Base-by-base conservation (phyloP, 495 filamentous ascomycete species). In the Xylaria cubensis region DNA sequence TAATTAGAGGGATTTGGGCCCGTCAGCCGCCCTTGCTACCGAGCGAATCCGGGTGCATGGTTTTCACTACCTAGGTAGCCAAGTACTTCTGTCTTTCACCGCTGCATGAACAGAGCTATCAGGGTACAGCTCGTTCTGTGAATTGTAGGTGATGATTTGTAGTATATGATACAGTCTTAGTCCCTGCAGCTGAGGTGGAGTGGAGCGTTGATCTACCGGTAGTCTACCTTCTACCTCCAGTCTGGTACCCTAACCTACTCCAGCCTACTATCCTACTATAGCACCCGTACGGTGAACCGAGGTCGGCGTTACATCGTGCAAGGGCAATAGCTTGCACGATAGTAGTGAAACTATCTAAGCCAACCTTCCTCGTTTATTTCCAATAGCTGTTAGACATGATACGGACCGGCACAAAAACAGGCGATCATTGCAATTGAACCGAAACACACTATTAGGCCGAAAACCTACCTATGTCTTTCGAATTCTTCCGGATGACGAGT, bases 171-270 rank as follows among this genome's bases (percentile, higher is more conserved):
- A 36, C 55, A 59, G 5, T 34, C 3, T 17, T 61, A 21, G 32
- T 42, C 55, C 13, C 34, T 36, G 34, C 58, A 5, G 29, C 55
- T 59, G 55, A 36, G 29, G 34, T 61, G 58, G 58, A 61, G 34
- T 61, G 58, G 58, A 61, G 32, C 58, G 8, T 29, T 61, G 58
- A 61, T 61, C 58, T 61, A 61, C 32, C 17, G 55, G 17, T 61
- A 61, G 15, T 21, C 36, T 1, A 39, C 34, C 34, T 3, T n/a
- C n/a, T n/a, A n/a, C 34, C 34, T 36, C 3, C 34, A 36, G 34
- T 4, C 34, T 36, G 4, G 34, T 36, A 7, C 7, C 29, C 29
- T 17, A 6, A 17, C 29, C n/a, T n/a, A n/a, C n/a, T n/a, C n/a
- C n/a, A n/a, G n/a, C n/a, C n/a, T n/a, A n/a, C n/a, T n/a, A n/a